These are phyloP conservation scores for Aspergillus sp. DNA, from an alignment of 2,329 filamentous ascomycete genomes.

Conservation along the genomic window DNA sequence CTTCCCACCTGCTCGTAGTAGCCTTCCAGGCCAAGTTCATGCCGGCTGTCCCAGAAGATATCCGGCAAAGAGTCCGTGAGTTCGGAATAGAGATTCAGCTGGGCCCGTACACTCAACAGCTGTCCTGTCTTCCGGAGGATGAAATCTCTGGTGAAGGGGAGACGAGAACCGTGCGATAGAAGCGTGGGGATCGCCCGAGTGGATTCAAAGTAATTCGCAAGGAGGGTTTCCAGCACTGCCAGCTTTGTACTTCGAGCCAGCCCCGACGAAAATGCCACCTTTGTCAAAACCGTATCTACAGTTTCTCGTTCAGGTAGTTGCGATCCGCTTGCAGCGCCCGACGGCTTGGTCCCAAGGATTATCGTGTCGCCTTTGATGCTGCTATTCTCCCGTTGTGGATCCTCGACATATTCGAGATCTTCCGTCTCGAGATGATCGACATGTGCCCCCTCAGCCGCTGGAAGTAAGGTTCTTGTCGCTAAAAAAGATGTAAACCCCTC, in stretches of 20 bases:
- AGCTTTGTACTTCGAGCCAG: conserved; percentile 91
- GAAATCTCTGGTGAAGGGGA: conserved; percentile 69
- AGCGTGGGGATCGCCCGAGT: conserved; percentile 79
- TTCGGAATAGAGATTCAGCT: conserved; percentile 95
- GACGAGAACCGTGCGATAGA: conserved; percentile 65
- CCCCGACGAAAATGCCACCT: conserved; percentile 94
- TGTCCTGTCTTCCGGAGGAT: conserved; percentile 94
- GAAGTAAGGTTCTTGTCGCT: conserved; percentile 69
- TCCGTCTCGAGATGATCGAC: conserved; percentile 75
- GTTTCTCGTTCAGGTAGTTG: conserved; percentile 29
- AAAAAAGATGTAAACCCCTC: conserved; percentile 69
- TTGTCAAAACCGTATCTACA: conserved; percentile 72
- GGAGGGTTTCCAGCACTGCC: conserved; percentile 80
- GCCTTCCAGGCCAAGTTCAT: conserved; percentile 85
- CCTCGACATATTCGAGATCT: conserved; percentile 82
- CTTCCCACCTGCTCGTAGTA: conserved; percentile 94
- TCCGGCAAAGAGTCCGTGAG: conserved; percentile 93
- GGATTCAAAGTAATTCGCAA: conserved; percentile 81
- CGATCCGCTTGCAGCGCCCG: conserved; percentile 18
- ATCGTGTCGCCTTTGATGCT: conserved; percentile 85
- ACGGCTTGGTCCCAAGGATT: conserved; percentile 72
- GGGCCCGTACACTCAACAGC: conserved; percentile 81
- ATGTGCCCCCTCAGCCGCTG: conserved; percentile 74
- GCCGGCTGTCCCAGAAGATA: conserved; percentile 90
- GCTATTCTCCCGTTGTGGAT: conserved; percentile 70